A percentile compares a stretch with the other conserved stretches of the same genome.
These are phyloP conservation scores for Lentinula detonsa DNA, from an alignment of 768 basidiomycete genomes.

Conservation along the genomic window DNA sequence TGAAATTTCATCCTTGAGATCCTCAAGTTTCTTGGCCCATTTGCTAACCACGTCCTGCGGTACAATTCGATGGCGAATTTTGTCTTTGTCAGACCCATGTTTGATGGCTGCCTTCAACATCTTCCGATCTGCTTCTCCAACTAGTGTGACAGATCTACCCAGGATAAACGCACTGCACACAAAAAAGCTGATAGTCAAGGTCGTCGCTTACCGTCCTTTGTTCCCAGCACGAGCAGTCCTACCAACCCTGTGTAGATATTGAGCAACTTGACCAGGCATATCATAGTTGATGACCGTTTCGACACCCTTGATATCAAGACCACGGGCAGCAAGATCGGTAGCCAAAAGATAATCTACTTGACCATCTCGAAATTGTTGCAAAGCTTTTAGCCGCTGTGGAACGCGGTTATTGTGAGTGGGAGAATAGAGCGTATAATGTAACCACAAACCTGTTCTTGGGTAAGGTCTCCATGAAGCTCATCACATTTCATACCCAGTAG, in stretches of 20 bases:
- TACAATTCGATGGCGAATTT: constrained; percentile 84
- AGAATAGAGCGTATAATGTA: background rate
- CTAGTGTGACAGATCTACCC: constrained; percentile 82
- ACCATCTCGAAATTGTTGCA: constrained; percentile 85
- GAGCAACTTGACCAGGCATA: constrained; percentile 89
- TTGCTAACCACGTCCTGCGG: constrained; percentile 67
- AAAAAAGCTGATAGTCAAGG: background rate
- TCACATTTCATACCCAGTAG: constrained; percentile 84
- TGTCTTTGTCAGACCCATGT: constrained; percentile 69
- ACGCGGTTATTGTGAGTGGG: background rate
- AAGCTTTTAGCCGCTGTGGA: constrained; percentile 72
- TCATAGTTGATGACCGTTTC: constrained; percentile 99
- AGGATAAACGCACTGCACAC: background rate
- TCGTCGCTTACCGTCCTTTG: constrained; percentile 70
- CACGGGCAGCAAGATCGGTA: constrained; percentile 92
- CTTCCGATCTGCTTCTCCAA: constrained; percentile 94
- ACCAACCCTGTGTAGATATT: constrained; percentile 96
- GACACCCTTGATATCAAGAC: constrained; percentile 95
- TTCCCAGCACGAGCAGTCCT: constrained; percentile 94
- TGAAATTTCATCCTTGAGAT: constrained; percentile 69
- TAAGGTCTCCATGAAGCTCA: constrained; percentile 92
- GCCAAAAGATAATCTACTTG: constrained; percentile 91
- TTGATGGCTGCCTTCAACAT: constrained; percentile 96
- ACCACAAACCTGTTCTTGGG: constrained; percentile 81
- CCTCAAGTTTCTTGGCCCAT: constrained; percentile 66